phyloP scores from a whole-genome alignment of 2,329 filamentous ascomycete genomes.

The Colletotrichum viniferum region DNA sequence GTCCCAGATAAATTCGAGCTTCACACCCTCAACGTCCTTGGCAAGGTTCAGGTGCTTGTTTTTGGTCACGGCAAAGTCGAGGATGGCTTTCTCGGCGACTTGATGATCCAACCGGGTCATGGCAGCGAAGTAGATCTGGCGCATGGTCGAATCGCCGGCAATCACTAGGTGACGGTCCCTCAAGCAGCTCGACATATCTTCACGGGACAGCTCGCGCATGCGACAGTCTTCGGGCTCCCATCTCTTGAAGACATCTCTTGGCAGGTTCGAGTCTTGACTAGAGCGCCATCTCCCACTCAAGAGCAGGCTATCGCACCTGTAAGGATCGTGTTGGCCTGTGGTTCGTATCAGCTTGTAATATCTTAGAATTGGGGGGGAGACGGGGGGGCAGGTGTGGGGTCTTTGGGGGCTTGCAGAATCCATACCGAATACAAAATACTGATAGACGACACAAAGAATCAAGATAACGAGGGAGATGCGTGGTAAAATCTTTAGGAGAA shows the following conservation, averaged over 20 bases:
- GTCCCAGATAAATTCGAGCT: conserved; percentile 57
- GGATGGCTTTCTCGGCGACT: conserved; percentile 8
- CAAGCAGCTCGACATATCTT: conserved; percentile 60
- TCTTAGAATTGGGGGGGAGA: background rate
- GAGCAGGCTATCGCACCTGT: conserved; percentile 57
- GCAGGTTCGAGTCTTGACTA: conserved; percentile 29
- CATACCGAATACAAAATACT: conserved; percentile 13
- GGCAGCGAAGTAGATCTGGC: conserved; percentile 64
- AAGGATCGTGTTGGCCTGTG: conserved; percentile 43
- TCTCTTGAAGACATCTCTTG: conserved; percentile 38
- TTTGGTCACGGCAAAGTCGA: conserved; percentile 14
- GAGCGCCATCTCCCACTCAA: conserved; percentile 54
- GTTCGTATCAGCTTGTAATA: background rate
- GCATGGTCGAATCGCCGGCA: conserved; percentile 63
- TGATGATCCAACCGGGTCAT: conserved; percentile 16
- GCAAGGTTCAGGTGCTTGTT: conserved; percentile 18
- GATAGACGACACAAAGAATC: conserved; percentile 13
- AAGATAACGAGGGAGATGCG: conserved; percentile 10
- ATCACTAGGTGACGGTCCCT: conserved; percentile 58
- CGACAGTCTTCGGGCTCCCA: conserved; percentile 68
- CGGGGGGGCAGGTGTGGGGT: background rate
- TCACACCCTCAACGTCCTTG: conserved; percentile 10
- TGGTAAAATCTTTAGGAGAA: background rate
- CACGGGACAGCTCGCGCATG: conserved; percentile 56
- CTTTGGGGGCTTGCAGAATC: background rate